A percentile compares a stretch with the other conserved stretches of the same genome.
Conservation (phyloP, 805 yeast genomes). For the Kuraishia borneana region DNA sequence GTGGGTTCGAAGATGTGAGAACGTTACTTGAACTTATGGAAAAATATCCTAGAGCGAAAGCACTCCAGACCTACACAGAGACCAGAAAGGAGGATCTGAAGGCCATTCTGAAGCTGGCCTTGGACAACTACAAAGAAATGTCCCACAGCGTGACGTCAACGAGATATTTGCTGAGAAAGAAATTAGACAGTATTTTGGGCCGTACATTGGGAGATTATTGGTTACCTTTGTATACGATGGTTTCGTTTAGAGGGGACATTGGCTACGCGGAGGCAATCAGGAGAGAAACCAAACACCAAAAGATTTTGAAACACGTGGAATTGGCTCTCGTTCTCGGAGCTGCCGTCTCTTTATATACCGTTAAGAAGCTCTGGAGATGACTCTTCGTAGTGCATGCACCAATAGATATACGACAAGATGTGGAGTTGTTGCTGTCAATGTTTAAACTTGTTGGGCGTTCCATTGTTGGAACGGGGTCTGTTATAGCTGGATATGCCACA, state of each 20-base stretch:
- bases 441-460: background rate
- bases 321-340: conserved; percentile 7
- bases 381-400: no score
- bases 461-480: conserved; percentile 5
- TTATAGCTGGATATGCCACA: conserved; percentile 17
- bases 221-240: conserved; percentile 89
- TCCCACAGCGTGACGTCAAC: conserved; percentile 62
- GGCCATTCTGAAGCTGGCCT: conserved; percentile 70
- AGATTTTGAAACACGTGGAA: conserved; percentile 27
- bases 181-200: conserved; percentile 56
- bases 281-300: conserved; percentile 42
- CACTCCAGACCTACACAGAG: conserved; percentile 44
- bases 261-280: conserved; percentile 59
- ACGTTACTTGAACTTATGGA: conserved; percentile 45
- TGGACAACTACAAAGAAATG: conserved; percentile 81
- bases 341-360: conserved; percentile 4
- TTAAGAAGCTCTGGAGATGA: background rate
- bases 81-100: conserved; percentile 54
- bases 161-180: conserved; percentile 52
- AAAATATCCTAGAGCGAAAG: conserved; percentile 25
- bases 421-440: no score
- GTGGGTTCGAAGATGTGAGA: conserved; percentile 87
- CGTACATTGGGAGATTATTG: conserved; percentile 48
- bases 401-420: no score
- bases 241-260: conserved; percentile 77